A percentile compares a stretch with the other conserved stretches of the same genome.
Conservation (phyloP, 306 rosid species). For the Vicia villosa region DNA sequence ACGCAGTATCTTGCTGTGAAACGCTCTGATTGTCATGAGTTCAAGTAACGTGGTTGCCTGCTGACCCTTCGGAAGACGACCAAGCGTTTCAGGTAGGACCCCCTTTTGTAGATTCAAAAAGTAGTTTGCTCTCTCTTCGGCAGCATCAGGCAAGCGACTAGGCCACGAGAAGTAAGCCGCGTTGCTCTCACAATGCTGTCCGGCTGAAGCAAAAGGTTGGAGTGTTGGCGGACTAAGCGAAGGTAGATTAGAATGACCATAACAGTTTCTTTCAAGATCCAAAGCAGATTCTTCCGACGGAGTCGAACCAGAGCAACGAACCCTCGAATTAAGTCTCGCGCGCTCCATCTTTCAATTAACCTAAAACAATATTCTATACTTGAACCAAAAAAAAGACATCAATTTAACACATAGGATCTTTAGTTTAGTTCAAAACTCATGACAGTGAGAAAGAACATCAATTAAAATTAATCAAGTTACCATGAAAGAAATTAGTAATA, state of each 20-base stretch:
- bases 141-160: constrained; percentile 78
- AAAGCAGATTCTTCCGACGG: constrained; percentile 96
- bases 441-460: background rate
- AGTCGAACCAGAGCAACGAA: constrained; percentile 75
- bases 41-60: constrained; percentile 95
- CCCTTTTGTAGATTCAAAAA: constrained; percentile 93
- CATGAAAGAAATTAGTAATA: constrained; percentile 11
- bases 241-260: constrained; percentile 87
- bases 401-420: constrained; percentile 12
- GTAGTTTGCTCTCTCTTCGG: constrained; percentile 95
- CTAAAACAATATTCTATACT: constrained; percentile 36
- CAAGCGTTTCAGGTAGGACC: constrained; percentile 86
- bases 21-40: constrained; percentile 97
- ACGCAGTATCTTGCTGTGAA: constrained; percentile 98
- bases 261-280: constrained; percentile 92
- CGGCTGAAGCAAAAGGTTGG: constrained; percentile 94
- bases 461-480: constrained; percentile 25
- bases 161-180: constrained; percentile 99
- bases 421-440: constrained; percentile 28
- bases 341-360: constrained; percentile 64
- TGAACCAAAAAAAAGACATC: constrained; percentile 20
- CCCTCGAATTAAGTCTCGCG: constrained; percentile 61
- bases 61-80: constrained; percentile 87
- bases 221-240: constrained; percentile 83
- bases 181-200: constrained; percentile 91